Evolutionary conservation across 176 grass and related monocot species (phyloP), one percentile per base, ranked within the genome.

Genomic region (Carex myosuroides): DNA sequence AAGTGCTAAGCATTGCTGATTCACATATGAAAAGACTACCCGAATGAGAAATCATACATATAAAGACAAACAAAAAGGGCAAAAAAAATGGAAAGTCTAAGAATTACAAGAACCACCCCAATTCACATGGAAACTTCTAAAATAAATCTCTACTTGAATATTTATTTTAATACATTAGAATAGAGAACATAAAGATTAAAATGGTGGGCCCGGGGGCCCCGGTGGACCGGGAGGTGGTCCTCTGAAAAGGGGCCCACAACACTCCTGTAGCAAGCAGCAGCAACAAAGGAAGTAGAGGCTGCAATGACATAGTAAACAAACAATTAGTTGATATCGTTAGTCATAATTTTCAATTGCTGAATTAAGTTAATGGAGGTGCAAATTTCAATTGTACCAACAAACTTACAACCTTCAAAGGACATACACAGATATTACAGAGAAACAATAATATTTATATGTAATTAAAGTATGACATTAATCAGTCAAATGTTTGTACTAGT

Each of bases 221-320:
- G 58, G 84, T 8, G 39, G 69, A 9, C 86, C 79, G 13, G 65
- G 79, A 3, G 68, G 79, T 52, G 85, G 66, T 82, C 79, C 66
- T 30, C 79, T 60, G 44, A 88, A 78, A 59, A 91, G 52, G 37
- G 54, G 77, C 3, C 82, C 71, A 30, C 86, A 88, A 22, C 83
- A 89, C 20, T 95, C 77, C 71, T 92, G 90, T 52, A 88, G 64
- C 35, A 89, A 22, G 64, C 85, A 85, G 85, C 88, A 88, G 32
- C 91, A 93, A 58, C 88, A 93, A 50, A 93, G 80, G 30, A 85
- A 50, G 59, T 87, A 87, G 65, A 90, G 30, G 50, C 82, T 90
- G 84, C 70, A 82, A 63, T 56, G 76, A 64, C 30, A 52, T 9
- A 17, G 44, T 52, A 17, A 61, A 41, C 16, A 64, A 77, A 85